Base-by-base conservation (phyloP, 768 basidiomycete genomes). In the Trametes meyenii region DNA sequence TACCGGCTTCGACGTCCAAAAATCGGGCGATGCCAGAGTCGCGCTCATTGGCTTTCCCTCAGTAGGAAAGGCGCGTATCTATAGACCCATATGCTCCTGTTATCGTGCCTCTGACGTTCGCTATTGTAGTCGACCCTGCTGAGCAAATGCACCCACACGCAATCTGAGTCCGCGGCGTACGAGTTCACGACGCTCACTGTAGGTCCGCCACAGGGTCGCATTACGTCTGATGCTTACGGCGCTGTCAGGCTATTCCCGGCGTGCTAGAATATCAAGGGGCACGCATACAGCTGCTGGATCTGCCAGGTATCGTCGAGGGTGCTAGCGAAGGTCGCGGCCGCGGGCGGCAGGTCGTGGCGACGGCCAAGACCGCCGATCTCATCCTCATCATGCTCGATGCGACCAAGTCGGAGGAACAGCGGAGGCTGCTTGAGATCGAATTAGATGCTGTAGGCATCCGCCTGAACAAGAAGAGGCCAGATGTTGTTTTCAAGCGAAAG, bases 381-480 rank as follows among this genome's bases (percentile, higher is more conserved):
- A 96, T 98, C 66, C 76, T 98, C 35, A 81, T 96, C 57, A 94
- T 96, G 92, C 80, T 96, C 33, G 94, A 96, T 68, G 92, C 93
- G 13, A 95, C 92, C 11, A 96, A 96, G 73, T 90, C 89, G 12
- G 90, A 94, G 45, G 94, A 98, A 73, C 97, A 99, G 70, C 86
- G 89, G 57, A 78, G 84, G 50, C 80, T 96, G 61, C 78, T 98
- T 24, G 97, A 98, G 74, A 83, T 92, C 39, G 97, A 99, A 74
- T 79, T 99, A 17, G 97, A 99, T 70, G 92, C 96, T 5, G 96
- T 99, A 40, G 97, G 97, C 3, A 98, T 99, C 64, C 83, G 97
- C 48, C 74, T 99, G 64, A 99, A 99, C 77, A 91, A 90, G 69
- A 80, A 76, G 58, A 90, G 85, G 70, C 97, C 97, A 1, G 97